phyloP scores from a whole-genome alignment of 148 eudicot genomes.

The Diospyros kaki region DNA sequence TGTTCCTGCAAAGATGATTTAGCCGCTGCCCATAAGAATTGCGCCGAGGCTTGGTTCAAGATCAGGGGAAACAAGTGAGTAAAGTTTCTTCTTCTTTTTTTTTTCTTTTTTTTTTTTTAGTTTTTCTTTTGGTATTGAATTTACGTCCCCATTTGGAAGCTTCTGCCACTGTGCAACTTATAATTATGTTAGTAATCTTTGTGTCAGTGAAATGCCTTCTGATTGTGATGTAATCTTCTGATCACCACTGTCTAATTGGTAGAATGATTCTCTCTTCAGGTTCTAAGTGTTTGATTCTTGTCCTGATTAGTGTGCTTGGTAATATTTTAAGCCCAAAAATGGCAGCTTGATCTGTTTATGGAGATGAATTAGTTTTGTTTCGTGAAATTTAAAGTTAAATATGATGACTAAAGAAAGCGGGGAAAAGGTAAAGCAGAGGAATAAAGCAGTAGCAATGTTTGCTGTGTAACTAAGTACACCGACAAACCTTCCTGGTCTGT shows the following conservation, averaged over 20 bases:
- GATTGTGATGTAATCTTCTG: neutral
- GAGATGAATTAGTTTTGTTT: neutral
- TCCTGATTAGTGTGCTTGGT: neutral
- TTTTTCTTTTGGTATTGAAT: neutral
- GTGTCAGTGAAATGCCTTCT: neutral
- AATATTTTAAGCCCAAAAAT: neutral
- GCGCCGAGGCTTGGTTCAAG: conserved; percentile 73
- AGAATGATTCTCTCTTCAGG: neutral
- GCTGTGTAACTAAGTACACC: conserved; percentile 8
- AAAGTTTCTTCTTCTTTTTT: neutral
- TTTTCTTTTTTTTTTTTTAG: neutral
- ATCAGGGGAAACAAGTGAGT: conserved; percentile 68
- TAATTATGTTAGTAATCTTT: neutral
- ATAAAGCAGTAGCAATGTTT: conserved; percentile 16
- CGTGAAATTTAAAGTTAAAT: conserved; percentile 1
- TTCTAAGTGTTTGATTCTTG: neutral
- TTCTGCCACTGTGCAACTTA: conserved; percentile 1
- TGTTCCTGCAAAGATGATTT: conserved; percentile 69
- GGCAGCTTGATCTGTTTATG: neutral
- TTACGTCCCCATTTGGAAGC: neutral
- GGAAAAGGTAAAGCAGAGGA: conserved; percentile 24
- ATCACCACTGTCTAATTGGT: neutral
- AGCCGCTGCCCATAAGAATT: conserved; percentile 65
- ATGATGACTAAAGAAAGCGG: conserved; percentile 15
- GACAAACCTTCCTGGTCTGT: conserved; percentile 7